Base-by-base conservation (phyloP, 768 basidiomycete species). In the Astraeus odoratus region DNA sequence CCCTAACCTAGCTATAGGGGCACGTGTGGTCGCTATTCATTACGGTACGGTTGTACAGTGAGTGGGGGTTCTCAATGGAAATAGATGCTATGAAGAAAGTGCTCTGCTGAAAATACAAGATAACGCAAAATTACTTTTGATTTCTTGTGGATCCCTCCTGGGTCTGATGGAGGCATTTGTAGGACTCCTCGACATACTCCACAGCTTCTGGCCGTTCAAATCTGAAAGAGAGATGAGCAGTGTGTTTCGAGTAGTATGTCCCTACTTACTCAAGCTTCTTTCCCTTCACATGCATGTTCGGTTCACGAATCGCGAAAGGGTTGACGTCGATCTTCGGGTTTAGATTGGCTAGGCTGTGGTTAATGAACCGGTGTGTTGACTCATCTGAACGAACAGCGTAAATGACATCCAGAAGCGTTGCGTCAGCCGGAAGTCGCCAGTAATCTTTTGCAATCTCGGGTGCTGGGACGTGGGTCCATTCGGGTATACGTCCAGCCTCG, bases 351-450 rank as follows among this genome's bases (percentile, higher is more conserved):
- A 98, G 71, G 47, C 86, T 89, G 68, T 98, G 95, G 65, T 98
- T 98, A 51, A 95, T 91, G 57, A 97, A 97, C 40, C 91, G 75
- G 57, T 98, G 94, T 1, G 87, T 92, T 1, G 86, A 78, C 61
- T 97, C 94, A 63, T 97, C 94, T 13, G 88, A 90, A 55, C 94
- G 77, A 26, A 97, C 88, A 26, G 91, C 92, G 57, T 89, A 89
- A 39, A 97, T 74, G 38, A 95, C 84, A 55, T 97, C 95, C 16
- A 90, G 69, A 48, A 98, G 67, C 55, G 77, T 92, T 0, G 91
- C 86, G 54, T 85, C 61, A 3, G 76, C 67, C 2, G 63, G 58
- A 25, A 95, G 73, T 19, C 92, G 79, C 91, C 95, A 98, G 66
- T 97, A 97, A 60, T 97, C 93, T 50, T 89, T 92, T 7, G 94